These are phyloP conservation scores for Ganoderma lucidum DNA, from an alignment of 1,284 basidiomycete genomes.

Conservation along the genomic window DNA sequence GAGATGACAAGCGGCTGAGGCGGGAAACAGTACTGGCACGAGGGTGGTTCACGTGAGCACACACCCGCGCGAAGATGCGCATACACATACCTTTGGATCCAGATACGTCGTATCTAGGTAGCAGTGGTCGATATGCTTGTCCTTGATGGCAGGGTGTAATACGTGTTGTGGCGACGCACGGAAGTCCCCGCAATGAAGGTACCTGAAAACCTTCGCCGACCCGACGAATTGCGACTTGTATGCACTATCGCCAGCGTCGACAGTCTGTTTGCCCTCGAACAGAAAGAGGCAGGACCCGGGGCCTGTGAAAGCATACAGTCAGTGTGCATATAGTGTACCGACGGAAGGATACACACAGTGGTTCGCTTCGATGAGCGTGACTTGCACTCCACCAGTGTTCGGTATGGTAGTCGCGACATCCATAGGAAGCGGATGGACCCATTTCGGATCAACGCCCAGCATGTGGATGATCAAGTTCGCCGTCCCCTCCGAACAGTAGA, in stretches of 20 bases:
- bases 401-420: conserved; percentile 80
- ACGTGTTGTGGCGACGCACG: conserved; percentile 88
- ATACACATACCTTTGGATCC: conserved; percentile 74
- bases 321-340: neutral
- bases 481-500: conserved; percentile 94
- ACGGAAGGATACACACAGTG: conserved; percentile 68
- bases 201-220: conserved; percentile 77
- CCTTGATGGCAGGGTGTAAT: conserved; percentile 81
- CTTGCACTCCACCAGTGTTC: conserved; percentile 85
- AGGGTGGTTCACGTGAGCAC: neutral
- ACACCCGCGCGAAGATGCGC: neutral
- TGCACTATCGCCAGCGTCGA: conserved; percentile 84
- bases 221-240: conserved; percentile 80
- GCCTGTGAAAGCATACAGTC: conserved; percentile 46
- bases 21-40: conserved; percentile 86
- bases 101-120: conserved; percentile 98
- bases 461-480: conserved; percentile 92
- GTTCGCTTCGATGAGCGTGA: conserved; percentile 97
- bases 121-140: conserved; percentile 84
- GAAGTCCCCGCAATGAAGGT: conserved; percentile 97
- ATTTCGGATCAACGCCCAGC: conserved; percentile 87
- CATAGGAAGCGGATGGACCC: conserved; percentile 89
- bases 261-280: conserved; percentile 91
- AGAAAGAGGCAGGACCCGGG: conserved; percentile 95
- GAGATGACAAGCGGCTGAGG: conserved; percentile 92